Base-by-base conservation (phyloP, 1,284 basidiomycete species). In the Retiboletus flavoniger region DNA sequence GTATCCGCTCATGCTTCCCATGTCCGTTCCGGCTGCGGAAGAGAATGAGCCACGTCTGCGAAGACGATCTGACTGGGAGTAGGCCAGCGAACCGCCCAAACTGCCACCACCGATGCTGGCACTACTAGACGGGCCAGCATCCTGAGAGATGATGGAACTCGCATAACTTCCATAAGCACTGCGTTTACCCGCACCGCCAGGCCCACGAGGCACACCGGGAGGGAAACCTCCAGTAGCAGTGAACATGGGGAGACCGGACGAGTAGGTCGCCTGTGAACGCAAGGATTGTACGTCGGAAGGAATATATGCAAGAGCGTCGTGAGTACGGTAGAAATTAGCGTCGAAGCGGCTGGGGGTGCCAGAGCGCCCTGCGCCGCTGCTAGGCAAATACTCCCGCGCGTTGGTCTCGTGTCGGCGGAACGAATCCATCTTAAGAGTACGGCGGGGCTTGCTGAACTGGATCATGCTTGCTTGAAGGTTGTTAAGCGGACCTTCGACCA, bases 401-500 rank as follows among this genome's bases (percentile, higher is more conserved):
- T 78, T 89, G 7, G 91, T 91, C 70, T 95, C 93, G 65, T 94
- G 91, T 48, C 93, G 83, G 54, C 90, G 85, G 82, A 92, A 96
- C 53, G 90, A 91, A 62, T 95, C 93, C 82, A 93, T 87, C 70
- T 93, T 93, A 58, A 82, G 79, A 7, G 92, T 83, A 53, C 93
- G 87, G 51, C 93, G 84, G 17, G 95, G 95, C 74, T 95, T 95
- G 79, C 90, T 93, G 76, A 99, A 98, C 70, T 98, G 97, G 54
- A 99, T 98, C 95, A 99, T 96, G 74, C 93, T 95, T 6, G 94
- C 82, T 71, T 98, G 97, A 36, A 99, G 76, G 74, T 99, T 99
- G 72, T 87, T 96, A 50, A 99, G 79, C 1, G 95, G 93, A 3
- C 97, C 97, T 72, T 99, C 97, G 28, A 99, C 97, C 46, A 99